phyloP scores from a whole-genome alignment of 495 filamentous ascomycete species.

The Lepidopterella palustris region DNA sequence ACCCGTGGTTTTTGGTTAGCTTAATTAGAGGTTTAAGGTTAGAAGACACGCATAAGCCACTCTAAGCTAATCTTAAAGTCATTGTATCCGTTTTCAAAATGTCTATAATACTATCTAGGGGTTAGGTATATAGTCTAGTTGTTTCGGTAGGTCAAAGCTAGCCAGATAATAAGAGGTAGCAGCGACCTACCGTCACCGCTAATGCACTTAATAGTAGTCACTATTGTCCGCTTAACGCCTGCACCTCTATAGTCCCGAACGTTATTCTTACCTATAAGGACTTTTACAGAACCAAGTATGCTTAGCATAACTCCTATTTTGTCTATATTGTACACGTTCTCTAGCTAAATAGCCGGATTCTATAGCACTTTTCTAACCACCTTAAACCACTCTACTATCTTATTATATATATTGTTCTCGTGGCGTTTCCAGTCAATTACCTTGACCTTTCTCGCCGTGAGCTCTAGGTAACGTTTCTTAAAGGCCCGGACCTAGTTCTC shows the following conservation, averaged over 20 bases:
- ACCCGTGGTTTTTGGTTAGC: no score
- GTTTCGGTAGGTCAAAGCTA: constrained; percentile 29
- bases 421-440: constrained; percentile 21
- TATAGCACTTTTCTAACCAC: constrained; percentile 21
- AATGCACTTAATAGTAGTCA: constrained; percentile 35
- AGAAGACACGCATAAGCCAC: constrained; percentile 33
- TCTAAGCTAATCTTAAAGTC: constrained; percentile 35
- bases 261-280: constrained; percentile 34
- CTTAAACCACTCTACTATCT: constrained; percentile 35
- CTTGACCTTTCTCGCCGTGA: constrained; percentile 18
- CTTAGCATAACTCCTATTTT: constrained; percentile 32
- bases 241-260: constrained; percentile 27
- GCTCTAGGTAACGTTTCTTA: constrained; percentile 20
- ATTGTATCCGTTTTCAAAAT: constrained; percentile 30
- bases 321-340: constrained; percentile 37
- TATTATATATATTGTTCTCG: constrained; percentile 34
- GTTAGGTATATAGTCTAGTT: constrained; percentile 33
- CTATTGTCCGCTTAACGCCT: no score
- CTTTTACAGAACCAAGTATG: constrained; percentile 36
- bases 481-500: constrained; percentile 15
- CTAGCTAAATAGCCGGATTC: constrained; percentile 25
- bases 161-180: constrained; percentile 31
- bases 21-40: no score
- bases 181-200: constrained; percentile 26
- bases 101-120: constrained; percentile 30